Evolutionary conservation across 192 early-diverging fungal genomes (phyloP).

Genomic region (Helicostylum pulchrum): DNA sequence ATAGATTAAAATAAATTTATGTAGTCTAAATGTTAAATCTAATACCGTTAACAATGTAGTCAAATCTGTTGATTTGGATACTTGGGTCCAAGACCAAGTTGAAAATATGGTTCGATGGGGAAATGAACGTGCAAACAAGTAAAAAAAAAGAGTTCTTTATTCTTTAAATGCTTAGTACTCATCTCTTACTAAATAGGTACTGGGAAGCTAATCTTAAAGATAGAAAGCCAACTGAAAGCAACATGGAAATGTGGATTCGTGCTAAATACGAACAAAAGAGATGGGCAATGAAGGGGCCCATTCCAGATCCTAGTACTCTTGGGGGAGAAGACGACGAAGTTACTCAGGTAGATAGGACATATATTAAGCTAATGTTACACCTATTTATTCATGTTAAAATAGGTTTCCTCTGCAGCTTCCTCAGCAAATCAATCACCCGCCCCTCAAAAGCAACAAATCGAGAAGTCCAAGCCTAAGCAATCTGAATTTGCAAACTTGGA

Average conservation of each 20-base stretch:
- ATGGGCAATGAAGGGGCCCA: slow-evolving; percentile 66
- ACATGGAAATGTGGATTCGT: slow-evolving; percentile 72
- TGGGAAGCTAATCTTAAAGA: slow-evolving; percentile 53
- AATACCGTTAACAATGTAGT: slow-evolving; percentile 40
- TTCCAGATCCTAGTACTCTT: slow-evolving; percentile 72
- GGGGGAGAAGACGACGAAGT: slow-evolving; percentile 14
- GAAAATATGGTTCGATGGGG: slow-evolving; percentile 80
- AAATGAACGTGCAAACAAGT: slow-evolving; percentile 66
- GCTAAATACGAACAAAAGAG: slow-evolving; percentile 78
- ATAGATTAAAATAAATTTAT: neutral
- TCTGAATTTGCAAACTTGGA: slow-evolving; percentile 29
- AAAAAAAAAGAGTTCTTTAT: slow-evolving; percentile 18
- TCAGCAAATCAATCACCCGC: slow-evolving; percentile 4
- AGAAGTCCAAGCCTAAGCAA: slow-evolving; percentile 13
- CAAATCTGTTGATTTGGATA: slow-evolving; percentile 81
- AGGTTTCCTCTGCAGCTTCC: neutral
- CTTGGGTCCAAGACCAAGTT: slow-evolving; percentile 78
- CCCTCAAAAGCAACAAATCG: neutral
- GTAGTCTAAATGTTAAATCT: neutral
- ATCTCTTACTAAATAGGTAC: slow-evolving; percentile 32
- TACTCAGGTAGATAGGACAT: slow-evolving; percentile 22
- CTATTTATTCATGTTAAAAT: neutral
- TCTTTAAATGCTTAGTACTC: neutral
- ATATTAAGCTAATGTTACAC: slow-evolving; percentile 22
- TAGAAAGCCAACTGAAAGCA: slow-evolving; percentile 46